Percentiles rank a stretch among this genome's conserved stretches.
Conservation (phyloP, 306 rosid genomes). For the Malus asiatica region DNA sequence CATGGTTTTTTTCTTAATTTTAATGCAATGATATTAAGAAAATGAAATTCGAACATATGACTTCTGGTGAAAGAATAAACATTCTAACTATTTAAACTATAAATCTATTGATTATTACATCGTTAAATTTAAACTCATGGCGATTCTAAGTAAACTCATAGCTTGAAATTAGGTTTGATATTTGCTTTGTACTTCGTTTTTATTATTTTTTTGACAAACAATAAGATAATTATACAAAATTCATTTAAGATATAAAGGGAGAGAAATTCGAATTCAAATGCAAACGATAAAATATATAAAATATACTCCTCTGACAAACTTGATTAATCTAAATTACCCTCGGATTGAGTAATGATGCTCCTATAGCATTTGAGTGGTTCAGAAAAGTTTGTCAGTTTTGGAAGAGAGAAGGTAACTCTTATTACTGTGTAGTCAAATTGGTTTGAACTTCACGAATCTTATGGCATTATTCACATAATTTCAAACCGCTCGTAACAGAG, state of each 20-base stretch:
- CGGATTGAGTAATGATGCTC: background rate
- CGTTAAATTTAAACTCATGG: background rate
- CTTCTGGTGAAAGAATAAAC: too few relatives aligned
- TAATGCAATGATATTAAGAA: background rate
- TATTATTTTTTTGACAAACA: background rate
- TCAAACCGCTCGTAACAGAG: background rate
- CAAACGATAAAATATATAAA: too few relatives aligned
- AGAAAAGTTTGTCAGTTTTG: background rate
- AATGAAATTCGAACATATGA: too few relatives aligned
- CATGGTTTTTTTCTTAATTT: background rate
- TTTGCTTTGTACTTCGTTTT: background rate
- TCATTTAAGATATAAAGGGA: rapidly evolving
- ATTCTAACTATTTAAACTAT: too few relatives aligned
- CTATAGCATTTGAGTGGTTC: background rate
- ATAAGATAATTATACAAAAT: too few relatives aligned
- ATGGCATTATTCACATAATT: constrained; percentile 4
- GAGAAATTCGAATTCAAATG: too few relatives aligned
- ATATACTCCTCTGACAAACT: background rate
- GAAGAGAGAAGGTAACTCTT: background rate
- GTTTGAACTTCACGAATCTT: background rate
- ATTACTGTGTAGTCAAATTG: background rate
- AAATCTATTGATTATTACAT: too few relatives aligned
- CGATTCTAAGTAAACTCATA: background rate
- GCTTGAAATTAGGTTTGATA: background rate
- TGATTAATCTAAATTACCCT: background rate